Conservation (phyloP, 169 alveolate genomes). For the Eimeria praecox region DNA sequence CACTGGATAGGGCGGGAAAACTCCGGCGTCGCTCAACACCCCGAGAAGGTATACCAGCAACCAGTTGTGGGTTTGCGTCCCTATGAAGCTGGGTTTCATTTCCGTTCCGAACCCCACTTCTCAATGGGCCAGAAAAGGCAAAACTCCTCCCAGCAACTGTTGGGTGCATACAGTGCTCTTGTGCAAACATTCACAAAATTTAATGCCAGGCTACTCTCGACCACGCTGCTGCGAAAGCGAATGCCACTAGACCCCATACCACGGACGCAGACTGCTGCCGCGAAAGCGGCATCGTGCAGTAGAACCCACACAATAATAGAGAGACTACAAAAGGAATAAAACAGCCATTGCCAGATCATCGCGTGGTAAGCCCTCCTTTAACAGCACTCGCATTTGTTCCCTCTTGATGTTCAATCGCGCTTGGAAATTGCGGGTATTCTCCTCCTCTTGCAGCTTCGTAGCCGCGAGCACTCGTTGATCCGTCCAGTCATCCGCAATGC, state of each 20-base stretch:
- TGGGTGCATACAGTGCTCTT: neutral
- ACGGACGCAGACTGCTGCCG: neutral
- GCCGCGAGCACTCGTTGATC: neutral
- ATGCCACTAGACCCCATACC: neutral
- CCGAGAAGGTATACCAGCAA: neutral
- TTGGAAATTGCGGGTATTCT: neutral
- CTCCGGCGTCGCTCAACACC: too few relatives aligned
- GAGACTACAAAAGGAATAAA: neutral
- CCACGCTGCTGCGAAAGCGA: neutral
- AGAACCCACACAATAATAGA: neutral
- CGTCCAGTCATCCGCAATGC: neutral
- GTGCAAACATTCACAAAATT: neutral
- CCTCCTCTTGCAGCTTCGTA: neutral
- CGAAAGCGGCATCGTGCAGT: too few relatives aligned
- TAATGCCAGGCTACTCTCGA: neutral
- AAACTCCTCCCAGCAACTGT: neutral
- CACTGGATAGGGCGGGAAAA: too few relatives aligned
- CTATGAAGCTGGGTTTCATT: neutral
- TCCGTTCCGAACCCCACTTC: neutral
- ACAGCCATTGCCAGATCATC: neutral
- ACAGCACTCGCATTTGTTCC: neutral
- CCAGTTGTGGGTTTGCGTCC: neutral
- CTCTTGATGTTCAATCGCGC: neutral
- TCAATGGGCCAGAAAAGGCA: neutral
- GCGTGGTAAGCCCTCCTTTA: neutral